These are phyloP conservation scores for Prunus persica DNA, from an alignment of 306 rosid genomes.

Conservation along the genomic window DNA sequence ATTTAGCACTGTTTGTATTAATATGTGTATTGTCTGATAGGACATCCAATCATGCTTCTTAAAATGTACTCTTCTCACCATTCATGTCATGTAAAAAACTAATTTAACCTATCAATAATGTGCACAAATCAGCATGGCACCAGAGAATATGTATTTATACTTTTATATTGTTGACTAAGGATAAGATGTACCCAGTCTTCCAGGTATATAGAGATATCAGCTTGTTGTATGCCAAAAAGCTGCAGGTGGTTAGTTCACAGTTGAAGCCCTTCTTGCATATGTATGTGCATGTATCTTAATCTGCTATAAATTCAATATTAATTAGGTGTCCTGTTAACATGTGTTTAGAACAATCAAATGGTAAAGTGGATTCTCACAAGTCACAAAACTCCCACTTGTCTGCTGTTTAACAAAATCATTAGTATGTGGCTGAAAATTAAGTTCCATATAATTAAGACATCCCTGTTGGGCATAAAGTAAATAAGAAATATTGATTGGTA, in stretches of 20 bases:
- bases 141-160: background rate
- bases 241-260: background rate
- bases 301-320: too few relatives aligned
- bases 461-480: background rate
- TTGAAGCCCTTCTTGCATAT: background rate
- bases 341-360: too few relatives aligned
- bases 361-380: too few relatives aligned
- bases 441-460: background rate
- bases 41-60: constrained; percentile 38
- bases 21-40: constrained; percentile 49
- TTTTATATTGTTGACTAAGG: too few relatives aligned
- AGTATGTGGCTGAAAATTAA: background rate
- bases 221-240: background rate
- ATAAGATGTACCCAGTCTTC: too few relatives aligned
- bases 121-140: background rate
- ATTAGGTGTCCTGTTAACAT: too few relatives aligned
- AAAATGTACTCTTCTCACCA: constrained; percentile 17
- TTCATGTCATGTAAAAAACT: background rate
- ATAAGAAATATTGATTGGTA: too few relatives aligned
- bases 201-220: too few relatives aligned
- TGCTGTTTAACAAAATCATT: background rate
- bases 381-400: too few relatives aligned
- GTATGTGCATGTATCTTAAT: background rate
- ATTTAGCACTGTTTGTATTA: constrained; percentile 41
- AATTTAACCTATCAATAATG: background rate